phyloP scores from a whole-genome alignment of 2,329 filamentous ascomycete species.

The Clarireedia paspali region DNA sequence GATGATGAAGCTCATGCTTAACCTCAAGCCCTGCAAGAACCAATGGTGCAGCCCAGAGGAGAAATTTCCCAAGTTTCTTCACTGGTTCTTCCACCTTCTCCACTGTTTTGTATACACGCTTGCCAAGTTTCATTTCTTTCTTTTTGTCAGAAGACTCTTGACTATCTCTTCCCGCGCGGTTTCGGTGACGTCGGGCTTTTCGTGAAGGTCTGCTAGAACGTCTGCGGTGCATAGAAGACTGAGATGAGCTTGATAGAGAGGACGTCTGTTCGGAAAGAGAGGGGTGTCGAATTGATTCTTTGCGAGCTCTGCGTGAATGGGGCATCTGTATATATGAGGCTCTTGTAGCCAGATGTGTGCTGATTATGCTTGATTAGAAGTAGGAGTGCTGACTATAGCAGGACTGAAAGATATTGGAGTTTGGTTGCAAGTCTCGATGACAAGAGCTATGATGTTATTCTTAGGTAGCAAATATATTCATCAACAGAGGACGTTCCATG shows the following conservation, averaged over 20 bases:
- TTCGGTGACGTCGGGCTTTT: neutral
- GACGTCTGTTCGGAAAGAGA: neutral
- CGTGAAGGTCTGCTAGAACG: neutral
- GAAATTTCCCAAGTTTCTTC: conserved; percentile 5
- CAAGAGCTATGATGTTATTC: neutral
- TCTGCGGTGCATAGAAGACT: neutral
- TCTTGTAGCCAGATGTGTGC: neutral
- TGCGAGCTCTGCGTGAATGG: neutral
- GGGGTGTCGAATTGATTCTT: neutral
- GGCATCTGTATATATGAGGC: neutral
- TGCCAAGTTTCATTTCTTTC: neutral
- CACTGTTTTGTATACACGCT: neutral
- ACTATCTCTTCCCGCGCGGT: neutral
- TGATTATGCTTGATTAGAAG: neutral
- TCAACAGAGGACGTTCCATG: neutral
- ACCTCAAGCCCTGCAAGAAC: conserved; percentile 5
- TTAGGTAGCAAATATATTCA: neutral
- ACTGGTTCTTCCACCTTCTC: conserved; percentile 7
- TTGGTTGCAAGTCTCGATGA: neutral
- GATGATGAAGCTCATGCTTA: conserved; percentile 6
- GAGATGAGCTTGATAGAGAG: conserved; percentile 1
- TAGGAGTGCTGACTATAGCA: neutral
- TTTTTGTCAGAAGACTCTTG: neutral
- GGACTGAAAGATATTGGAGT: no score
- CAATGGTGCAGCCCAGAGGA: conserved; percentile 2